Evolutionary conservation across 2,329 filamentous ascomycete genomes (phyloP).

Genomic region (Whalleya microplaca): DNA sequence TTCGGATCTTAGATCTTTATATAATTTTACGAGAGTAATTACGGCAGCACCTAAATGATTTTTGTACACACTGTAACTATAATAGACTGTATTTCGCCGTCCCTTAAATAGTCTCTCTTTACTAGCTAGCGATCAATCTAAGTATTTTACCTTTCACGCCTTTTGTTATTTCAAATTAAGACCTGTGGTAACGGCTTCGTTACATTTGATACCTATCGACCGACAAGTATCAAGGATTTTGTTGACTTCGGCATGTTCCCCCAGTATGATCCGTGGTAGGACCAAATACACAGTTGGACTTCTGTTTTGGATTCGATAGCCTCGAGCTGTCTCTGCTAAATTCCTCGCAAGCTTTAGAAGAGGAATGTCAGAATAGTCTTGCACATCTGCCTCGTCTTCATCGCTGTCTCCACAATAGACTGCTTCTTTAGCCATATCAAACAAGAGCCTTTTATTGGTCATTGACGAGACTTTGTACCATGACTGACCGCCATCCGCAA

Average conservation of each 20-base stretch:
- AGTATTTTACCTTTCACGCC: too few species aligned
- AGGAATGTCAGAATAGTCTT: conserved; percentile 33
- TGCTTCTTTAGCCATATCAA: conserved; percentile 38
- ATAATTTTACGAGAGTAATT: too few species aligned
- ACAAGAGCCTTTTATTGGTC: conserved; percentile 36
- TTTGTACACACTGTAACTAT: too few species aligned
- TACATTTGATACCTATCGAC: conserved; percentile 27
- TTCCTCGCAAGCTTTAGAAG: conserved; percentile 35
- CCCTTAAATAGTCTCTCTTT: too few species aligned
- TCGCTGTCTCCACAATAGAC: conserved; percentile 36
- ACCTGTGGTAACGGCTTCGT: too few species aligned
- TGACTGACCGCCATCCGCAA: conserved; percentile 35
- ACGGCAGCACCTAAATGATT: too few species aligned
- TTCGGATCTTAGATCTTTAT: too few species aligned
- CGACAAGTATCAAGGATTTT: conserved; percentile 32
- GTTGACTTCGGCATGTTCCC: conserved; percentile 32
- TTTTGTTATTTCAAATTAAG: too few species aligned
- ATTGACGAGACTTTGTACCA: conserved; percentile 41
- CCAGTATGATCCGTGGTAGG: conserved; percentile 34
- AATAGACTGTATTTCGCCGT: too few species aligned
- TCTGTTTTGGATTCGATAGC: conserved; percentile 34
- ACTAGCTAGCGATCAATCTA: too few species aligned
- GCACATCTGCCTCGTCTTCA: conserved; percentile 20
- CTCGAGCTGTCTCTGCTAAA: conserved; percentile 30
- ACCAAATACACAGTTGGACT: conserved; percentile 30